A percentile compares a stretch with the other conserved stretches of the same genome.
phyloP scores from a whole-genome alignment of 257 asterid genomes.

The Primulina tabacum region DNA sequence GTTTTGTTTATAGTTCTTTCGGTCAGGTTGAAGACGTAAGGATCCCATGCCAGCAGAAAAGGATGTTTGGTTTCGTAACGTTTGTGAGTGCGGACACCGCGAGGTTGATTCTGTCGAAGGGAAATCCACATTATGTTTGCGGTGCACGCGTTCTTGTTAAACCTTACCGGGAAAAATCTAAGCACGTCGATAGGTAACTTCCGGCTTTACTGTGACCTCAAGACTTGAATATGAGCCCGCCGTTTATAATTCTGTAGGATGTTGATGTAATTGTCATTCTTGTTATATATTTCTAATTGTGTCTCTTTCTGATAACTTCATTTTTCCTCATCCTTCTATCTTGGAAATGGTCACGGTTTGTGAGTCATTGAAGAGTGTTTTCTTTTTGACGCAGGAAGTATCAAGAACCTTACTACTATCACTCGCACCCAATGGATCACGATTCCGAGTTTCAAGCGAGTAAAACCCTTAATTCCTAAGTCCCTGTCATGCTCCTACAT shows the following conservation, averaged over 20 bases:
- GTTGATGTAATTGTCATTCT: background rate
- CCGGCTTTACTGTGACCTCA: background rate
- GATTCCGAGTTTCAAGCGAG: conserved; percentile 56
- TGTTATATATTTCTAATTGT: background rate
- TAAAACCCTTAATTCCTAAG: conserved; percentile 23
- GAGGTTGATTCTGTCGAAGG: conserved; percentile 57
- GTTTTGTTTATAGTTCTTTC: conserved; percentile 42
- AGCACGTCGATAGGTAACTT: conserved; percentile 57
- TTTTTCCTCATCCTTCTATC: background rate
- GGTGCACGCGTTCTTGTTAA: conserved; percentile 93
- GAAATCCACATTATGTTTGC: conserved; percentile 84
- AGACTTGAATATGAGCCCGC: background rate
- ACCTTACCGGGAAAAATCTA: conserved; percentile 80
- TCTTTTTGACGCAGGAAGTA: conserved; percentile 55
- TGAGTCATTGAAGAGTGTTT: background rate
- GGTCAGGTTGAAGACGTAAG: conserved; percentile 91
- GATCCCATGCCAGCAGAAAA: conserved; percentile 81
- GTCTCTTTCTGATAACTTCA: background rate
- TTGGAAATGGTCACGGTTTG: background rate
- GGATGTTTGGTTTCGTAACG: conserved; percentile 91
- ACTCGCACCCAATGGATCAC: conserved; percentile 33
- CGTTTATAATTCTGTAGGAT: background rate
- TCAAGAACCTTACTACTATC: conserved; percentile 45
- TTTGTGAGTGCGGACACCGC: conserved; percentile 68
- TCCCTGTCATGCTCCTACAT: background rate